Conservation (phyloP, 108 stramenopile species). For the Nannochloropsis gaditana region DNA sequence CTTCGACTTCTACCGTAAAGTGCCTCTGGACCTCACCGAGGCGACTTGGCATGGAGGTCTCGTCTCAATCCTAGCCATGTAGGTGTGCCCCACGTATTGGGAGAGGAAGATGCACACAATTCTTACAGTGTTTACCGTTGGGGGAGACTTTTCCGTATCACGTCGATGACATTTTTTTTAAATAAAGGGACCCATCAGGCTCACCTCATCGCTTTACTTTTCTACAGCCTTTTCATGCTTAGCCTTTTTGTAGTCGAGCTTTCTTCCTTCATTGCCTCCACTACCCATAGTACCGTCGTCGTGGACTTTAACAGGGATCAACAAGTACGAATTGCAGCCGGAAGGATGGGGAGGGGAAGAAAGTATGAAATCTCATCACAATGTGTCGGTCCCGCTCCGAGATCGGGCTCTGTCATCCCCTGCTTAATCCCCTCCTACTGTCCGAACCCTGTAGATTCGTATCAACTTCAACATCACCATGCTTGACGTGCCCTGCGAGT, state of each 20-base stretch:
- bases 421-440: not conserved
- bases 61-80: slow-evolving; percentile 49
- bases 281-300: not conserved
- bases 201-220: not conserved
- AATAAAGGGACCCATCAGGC: not conserved
- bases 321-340: not conserved
- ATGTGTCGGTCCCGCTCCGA: not conserved
- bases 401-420: not conserved
- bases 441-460: slow-evolving; percentile 29
- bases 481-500: slow-evolving; percentile 55
- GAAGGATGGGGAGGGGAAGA: not conserved
- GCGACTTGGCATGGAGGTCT: slow-evolving; percentile 47
- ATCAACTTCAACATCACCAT: slow-evolving; percentile 59
- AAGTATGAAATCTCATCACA: not conserved
- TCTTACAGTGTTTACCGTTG: not conserved
- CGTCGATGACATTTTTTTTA: not conserved
- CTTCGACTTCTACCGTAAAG: slow-evolving; percentile 53
- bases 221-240: slow-evolving; percentile 23
- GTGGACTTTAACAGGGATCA: slow-evolving; percentile 15
- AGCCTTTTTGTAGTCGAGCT: slow-evolving; percentile 18
- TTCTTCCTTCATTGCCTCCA: slow-evolving; percentile 5
- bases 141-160: not conserved
- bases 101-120: not conserved
- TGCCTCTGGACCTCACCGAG: slow-evolving; percentile 55
- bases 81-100: not conserved